A percentile compares a stretch with the other conserved stretches of the same genome.
phyloP scores from a whole-genome alignment of 75 land plant species.

The Selaginella tamariscina region DNA sequence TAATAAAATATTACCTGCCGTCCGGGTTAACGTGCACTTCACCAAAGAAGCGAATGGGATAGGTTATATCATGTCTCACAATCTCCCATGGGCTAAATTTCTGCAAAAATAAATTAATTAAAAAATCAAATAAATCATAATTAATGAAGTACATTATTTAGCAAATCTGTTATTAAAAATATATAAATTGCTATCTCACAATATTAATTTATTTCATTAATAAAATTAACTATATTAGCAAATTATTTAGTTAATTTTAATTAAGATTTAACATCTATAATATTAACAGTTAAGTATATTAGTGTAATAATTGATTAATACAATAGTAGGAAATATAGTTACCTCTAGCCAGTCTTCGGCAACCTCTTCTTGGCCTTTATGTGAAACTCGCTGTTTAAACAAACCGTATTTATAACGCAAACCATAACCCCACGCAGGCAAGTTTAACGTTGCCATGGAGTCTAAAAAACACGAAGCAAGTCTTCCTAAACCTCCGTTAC shows the following conservation, averaged over 20 bases:
- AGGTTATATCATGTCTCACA: slow-evolving; percentile 68
- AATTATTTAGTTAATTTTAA: too few relatives aligned
- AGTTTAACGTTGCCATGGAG: slow-evolving; percentile 30
- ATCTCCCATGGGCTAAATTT: slow-evolving; percentile 91
- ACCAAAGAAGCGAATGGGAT: slow-evolving; percentile 80
- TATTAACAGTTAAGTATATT: too few relatives aligned
- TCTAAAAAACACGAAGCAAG: slow-evolving; percentile 96
- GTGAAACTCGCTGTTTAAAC: slow-evolving; percentile 64
- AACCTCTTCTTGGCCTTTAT: slow-evolving; percentile 73
- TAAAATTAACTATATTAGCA: too few relatives aligned
- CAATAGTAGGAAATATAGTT: neutral
- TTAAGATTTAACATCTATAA: too few relatives aligned
- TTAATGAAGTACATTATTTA: too few relatives aligned
- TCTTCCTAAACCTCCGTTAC: slow-evolving; percentile 97
- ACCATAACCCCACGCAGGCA: slow-evolving; percentile 26
- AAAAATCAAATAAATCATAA: neutral
- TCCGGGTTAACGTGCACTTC: slow-evolving; percentile 38
- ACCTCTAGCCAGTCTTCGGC: slow-evolving; percentile 98
- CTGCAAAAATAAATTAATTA: slow-evolving; percentile 24
- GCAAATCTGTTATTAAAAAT: too few relatives aligned
- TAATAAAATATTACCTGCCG: slow-evolving; percentile 44
- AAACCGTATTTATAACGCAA: slow-evolving; percentile 72
- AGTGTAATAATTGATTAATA: neutral
- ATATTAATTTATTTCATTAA: too few relatives aligned
- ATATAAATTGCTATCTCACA: too few relatives aligned